Percentiles rank a stretch among this genome's conserved stretches.
phyloP scores from a whole-genome alignment of 208 protist species.

The Acanthamoeba sp. region DNA sequence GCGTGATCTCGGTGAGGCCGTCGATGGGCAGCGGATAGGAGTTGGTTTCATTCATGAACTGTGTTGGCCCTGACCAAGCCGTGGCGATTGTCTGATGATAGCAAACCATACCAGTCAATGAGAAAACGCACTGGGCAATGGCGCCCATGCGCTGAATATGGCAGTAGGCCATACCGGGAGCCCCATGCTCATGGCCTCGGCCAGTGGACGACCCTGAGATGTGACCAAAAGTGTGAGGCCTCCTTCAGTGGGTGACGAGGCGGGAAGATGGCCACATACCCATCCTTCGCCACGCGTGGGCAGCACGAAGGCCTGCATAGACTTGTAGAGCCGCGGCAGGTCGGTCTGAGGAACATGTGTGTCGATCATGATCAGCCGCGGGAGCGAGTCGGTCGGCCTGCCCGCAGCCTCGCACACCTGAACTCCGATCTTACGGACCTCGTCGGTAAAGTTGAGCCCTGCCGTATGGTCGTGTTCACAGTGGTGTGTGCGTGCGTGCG shows the following conservation, averaged over 20 bases:
- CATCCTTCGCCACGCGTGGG: conserved; percentile 91
- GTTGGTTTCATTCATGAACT: conserved; percentile 85
- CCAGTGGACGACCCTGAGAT: conserved; percentile 84
- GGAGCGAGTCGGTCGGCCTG: not conserved
- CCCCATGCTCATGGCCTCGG: conserved; percentile 88
- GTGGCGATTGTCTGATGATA: conserved; percentile 81
- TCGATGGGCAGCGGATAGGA: conserved; percentile 75
- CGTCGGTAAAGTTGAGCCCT: conserved; percentile 51
- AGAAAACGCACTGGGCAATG: not conserved
- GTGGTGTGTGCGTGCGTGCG: not conserved
- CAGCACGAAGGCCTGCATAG: conserved; percentile 92
- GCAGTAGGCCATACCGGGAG: conserved; percentile 72
- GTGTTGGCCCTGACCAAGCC: conserved; percentile 84
- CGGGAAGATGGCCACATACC: not conserved
- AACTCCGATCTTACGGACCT: conserved; percentile 29
- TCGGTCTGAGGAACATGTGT: conserved; percentile 56
- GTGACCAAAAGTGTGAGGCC: not conserved
- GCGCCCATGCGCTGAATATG: too few relatives aligned
- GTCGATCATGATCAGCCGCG: conserved; percentile 44
- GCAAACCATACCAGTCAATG: not conserved
- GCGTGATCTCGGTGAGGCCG: not conserved
- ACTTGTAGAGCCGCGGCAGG: conserved; percentile 89
- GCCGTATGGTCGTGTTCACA: too few relatives aligned
- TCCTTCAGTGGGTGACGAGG: not conserved
- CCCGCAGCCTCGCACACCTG: conserved; percentile 33